Evolutionary conservation across 768 basidiomycete species (phyloP).

Genomic region (Wakefieldia striispora): DNA sequence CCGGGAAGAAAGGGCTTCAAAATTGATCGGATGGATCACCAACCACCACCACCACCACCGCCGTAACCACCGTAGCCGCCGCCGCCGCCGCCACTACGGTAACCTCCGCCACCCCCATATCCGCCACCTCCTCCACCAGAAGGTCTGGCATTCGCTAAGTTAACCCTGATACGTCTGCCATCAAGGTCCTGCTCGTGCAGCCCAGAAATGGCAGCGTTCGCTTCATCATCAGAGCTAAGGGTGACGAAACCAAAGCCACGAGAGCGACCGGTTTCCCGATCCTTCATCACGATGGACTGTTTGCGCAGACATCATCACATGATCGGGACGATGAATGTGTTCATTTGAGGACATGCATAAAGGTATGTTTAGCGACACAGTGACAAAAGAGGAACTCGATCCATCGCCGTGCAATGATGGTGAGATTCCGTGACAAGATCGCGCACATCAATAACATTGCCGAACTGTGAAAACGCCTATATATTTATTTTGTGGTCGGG

Average conservation of each 20-base stretch:
- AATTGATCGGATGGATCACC: slow-evolving; percentile 7
- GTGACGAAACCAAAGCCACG: slow-evolving; percentile 60
- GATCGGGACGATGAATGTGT: slow-evolving; percentile 2
- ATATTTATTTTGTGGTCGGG: not conserved
- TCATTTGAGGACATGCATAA: slow-evolving; percentile 19
- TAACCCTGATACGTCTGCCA: slow-evolving; percentile 53
- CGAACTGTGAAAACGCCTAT: slow-evolving; percentile 44
- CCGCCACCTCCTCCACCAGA: slow-evolving; percentile 28
- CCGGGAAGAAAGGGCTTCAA: not conserved
- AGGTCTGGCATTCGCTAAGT: slow-evolving; percentile 35
- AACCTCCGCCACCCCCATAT: slow-evolving; percentile 14
- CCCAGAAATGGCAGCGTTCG: slow-evolving; percentile 42
- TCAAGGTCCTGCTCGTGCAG: slow-evolving; percentile 55
- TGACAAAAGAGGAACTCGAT: slow-evolving; percentile 23
- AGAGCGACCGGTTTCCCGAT: slow-evolving; percentile 57
- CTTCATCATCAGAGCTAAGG: slow-evolving; percentile 31
- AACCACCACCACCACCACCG: slow-evolving; percentile 7
- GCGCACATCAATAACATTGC: slow-evolving; percentile 52
- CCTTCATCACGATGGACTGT: slow-evolving; percentile 39
- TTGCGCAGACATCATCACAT: slow-evolving; percentile 7
- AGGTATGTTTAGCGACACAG: slow-evolving; percentile 28
- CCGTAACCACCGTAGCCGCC: slow-evolving; percentile 11
- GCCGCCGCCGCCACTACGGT: slow-evolving; percentile 6
- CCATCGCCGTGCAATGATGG: slow-evolving; percentile 32
- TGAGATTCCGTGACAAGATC: slow-evolving; percentile 29